phyloP scores from a whole-genome alignment of 306 rosid species.

The Quercus ilex region DNA sequence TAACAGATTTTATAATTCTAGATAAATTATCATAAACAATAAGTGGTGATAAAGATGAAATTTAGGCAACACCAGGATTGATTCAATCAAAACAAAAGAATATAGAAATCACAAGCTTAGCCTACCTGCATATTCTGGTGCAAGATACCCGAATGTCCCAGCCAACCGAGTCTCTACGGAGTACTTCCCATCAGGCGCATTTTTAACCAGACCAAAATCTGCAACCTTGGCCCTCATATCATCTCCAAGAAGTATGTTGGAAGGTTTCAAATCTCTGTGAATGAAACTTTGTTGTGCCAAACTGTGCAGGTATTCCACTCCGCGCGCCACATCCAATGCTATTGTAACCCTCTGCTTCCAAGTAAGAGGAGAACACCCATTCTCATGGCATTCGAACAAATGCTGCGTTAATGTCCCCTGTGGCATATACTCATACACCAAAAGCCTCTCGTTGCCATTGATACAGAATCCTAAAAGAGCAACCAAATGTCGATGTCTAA shows the following conservation, averaged over 20 bases:
- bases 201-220: conserved; percentile 79
- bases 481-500: conserved; percentile 89
- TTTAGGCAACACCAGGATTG: too few species aligned
- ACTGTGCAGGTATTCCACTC: conserved; percentile 84
- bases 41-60: too few species aligned
- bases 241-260: conserved; percentile 76
- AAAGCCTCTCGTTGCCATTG: conserved; percentile 79
- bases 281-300: conserved; percentile 92
- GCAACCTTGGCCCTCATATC: conserved; percentile 94
- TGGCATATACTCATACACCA: conserved; percentile 88
- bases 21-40: too few species aligned
- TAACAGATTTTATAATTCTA: too few species aligned
- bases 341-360: conserved; percentile 80
- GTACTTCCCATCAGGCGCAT: conserved; percentile 76
- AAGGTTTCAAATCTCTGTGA: conserved; percentile 87
- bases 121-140: conserved; percentile 94
- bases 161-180: conserved; percentile 86
- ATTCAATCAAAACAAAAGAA: too few species aligned
- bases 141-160: conserved; percentile 94
- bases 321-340: conserved; percentile 90
- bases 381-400: conserved; percentile 64
- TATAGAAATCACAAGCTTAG: not conserved
- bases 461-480: conserved; percentile 77
- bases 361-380: conserved; percentile 48
- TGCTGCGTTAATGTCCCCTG: conserved; percentile 86